phyloP scores from a whole-genome alignment of 441 rosid genomes.

The Dalechampia spathulata region DNA sequence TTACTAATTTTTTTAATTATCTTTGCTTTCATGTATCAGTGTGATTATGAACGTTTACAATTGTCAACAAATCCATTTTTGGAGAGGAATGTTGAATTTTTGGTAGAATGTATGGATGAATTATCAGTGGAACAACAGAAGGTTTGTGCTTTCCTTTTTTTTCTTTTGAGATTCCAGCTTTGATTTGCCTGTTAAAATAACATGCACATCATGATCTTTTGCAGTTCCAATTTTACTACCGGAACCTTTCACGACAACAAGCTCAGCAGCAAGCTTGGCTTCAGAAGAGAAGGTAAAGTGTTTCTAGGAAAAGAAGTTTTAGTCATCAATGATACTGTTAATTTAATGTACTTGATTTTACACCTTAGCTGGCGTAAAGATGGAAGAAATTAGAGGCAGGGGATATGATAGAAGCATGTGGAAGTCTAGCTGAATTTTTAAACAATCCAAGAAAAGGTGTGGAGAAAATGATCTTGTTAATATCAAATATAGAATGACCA shows the following conservation, averaged over 20 bases:
- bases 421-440: not conserved
- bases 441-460: too few species aligned
- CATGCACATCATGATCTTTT: conserved; percentile 6
- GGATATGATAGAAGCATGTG: not conserved
- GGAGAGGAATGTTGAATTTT: conserved; percentile 87
- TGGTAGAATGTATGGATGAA: conserved; percentile 97
- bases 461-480: not conserved
- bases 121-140: conserved; percentile 82
- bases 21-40: conserved; percentile 28
- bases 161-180: not conserved
- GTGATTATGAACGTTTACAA: conserved; percentile 87
- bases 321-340: not conserved
- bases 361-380: not conserved
- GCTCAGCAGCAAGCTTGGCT: conserved; percentile 97
- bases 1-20: not conserved
- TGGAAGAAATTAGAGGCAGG: not conserved
- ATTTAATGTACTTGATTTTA: not conserved
- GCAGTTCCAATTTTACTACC: conserved; percentile 82
- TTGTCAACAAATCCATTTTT: conserved; percentile 71
- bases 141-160: conserved; percentile 29
- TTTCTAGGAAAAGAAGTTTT: not conserved
- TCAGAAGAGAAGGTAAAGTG: conserved; percentile 79
- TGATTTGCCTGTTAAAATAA: not conserved
- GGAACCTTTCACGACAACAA: conserved; percentile 88
- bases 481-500: not conserved